Base-by-base conservation (phyloP, 345 rosid species). In the Salix viminalis region DNA sequence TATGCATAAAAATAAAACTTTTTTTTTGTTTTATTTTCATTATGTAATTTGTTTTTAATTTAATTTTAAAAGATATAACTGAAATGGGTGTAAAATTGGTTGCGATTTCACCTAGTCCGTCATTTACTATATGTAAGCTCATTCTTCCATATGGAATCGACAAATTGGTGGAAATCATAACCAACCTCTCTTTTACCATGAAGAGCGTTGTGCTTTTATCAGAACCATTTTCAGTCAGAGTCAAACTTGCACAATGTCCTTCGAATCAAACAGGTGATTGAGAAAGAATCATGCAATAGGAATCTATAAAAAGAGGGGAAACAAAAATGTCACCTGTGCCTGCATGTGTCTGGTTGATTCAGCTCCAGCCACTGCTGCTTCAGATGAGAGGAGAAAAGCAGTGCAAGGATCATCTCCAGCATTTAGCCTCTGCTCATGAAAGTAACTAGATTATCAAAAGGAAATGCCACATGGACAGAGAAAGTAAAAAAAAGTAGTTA, bases 321-420 rank as follows among this genome's bases (percentile, higher is more conserved):
- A 70, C 7, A 69, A 52, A 5, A 70, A 58, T 41, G 74, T 83
- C 75, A 93, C 99, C 99, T 95, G 98, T 23, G 99, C 99, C 76
- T 84, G 89, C 99, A 95, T 93, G 62, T 83, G 68, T 80, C 82
- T 87, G 78, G 99, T 95, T 74, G 96, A 88, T 85, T 95, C 94
- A 39, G 99, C 99, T 73, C 99, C 99, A 28, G 80, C 86, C 60
- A 87, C 60, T 72, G 99, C 97, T 24, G 92, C 97, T 86, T 90
- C 94, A 4, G 96, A 90, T 16, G 96, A 95, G 70, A 85, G 81
- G 82, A 88, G 32, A 74, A 95, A 95, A 13, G 97, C 96, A 65
- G 88, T 78, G 52, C 66, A 52, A 12, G 99, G 91, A 80, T 90
- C 90, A 75, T 83, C 88, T 72, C 97, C 99, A 41, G 90, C 94